These are phyloP conservation scores for Sporothrix pallida DNA, from an alignment of 2,329 filamentous ascomycete genomes.

Conservation along the genomic window DNA sequence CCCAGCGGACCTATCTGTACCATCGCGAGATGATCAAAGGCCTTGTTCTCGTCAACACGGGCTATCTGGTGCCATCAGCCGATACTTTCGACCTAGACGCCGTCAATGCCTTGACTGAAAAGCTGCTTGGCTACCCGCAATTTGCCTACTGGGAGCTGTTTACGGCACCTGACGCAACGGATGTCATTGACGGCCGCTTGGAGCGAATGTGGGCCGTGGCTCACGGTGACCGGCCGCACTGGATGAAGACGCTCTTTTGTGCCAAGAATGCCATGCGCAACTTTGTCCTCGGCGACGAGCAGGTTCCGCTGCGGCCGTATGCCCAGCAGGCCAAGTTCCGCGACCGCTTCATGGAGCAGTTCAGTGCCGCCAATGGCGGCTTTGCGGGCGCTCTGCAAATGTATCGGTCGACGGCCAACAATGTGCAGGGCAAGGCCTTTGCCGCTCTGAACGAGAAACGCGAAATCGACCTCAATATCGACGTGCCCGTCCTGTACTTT, in stretches of 20 bases:
- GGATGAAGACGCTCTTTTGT: conserved; percentile 47
- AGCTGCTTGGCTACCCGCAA: conserved; percentile 47
- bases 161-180: conserved; percentile 47
- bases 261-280: conserved; percentile 45
- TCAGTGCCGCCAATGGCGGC: conserved; percentile 38
- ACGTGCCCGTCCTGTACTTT: conserved; percentile 42
- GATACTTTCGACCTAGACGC: conserved; percentile 47
- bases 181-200: conserved; percentile 48
- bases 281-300: conserved; percentile 39
- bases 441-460: conserved; percentile 28
- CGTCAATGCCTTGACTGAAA: conserved; percentile 43
- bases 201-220: conserved; percentile 47
- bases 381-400: conserved; percentile 43
- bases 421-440: conserved; percentile 40
- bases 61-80: conserved; percentile 48
- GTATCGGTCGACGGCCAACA: conserved; percentile 40
- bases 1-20: conserved; percentile 51
- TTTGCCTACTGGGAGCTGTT: conserved; percentile 56
- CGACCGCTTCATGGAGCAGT: conserved; percentile 41
- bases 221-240: conserved; percentile 42
- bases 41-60: conserved; percentile 51
- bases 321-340: conserved; percentile 41
- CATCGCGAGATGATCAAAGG: conserved; percentile 49
- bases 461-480: conserved; percentile 37
- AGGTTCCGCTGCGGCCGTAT: conserved; percentile 41